A percentile compares a stretch with the other conserved stretches of the same genome.
Evolutionary conservation across 331 rosid genomes (phyloP).

Genomic region (Malus hybrid): DNA sequence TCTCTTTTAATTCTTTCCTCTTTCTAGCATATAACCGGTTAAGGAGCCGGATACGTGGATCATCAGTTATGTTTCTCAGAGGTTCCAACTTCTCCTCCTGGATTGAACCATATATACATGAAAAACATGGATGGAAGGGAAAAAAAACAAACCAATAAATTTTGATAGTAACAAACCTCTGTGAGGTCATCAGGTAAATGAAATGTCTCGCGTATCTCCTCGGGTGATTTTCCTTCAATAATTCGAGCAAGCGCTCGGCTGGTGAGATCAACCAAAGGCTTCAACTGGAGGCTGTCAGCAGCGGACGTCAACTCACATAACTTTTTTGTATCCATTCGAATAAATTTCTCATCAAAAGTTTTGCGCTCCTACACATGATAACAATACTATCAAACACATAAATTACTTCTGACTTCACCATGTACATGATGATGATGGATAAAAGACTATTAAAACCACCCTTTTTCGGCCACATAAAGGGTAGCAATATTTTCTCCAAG

Average conservation of each 20-base stretch:
- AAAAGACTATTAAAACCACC: background rate
- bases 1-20: conserved; percentile 73
- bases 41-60: conserved; percentile 86
- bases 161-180: conserved; percentile 47
- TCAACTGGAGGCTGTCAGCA: conserved; percentile 85
- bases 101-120: conserved; percentile 24
- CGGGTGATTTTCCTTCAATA: conserved; percentile 87
- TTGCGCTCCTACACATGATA: conserved; percentile 57
- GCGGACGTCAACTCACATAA: conserved; percentile 91
- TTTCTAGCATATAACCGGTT: conserved; percentile 83
- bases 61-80: conserved; percentile 66
- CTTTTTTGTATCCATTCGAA: conserved; percentile 79
- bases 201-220: conserved; percentile 87
- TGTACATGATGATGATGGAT: background rate
- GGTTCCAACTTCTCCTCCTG: conserved; percentile 97
- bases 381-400: conserved; percentile 23
- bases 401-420: background rate
- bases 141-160: conserved; percentile 6
- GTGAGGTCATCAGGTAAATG: conserved; percentile 93
- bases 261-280: conserved; percentile 87
- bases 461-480: background rate
- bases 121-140: conserved; percentile 8
- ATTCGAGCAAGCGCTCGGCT: conserved; percentile 90
- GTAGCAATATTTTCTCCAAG: background rate
- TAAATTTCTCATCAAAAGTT: conserved; percentile 69